Evolutionary conservation across 1,139 yeast genomes (phyloP).

Genomic region (Blastobotrys apis): DNA sequence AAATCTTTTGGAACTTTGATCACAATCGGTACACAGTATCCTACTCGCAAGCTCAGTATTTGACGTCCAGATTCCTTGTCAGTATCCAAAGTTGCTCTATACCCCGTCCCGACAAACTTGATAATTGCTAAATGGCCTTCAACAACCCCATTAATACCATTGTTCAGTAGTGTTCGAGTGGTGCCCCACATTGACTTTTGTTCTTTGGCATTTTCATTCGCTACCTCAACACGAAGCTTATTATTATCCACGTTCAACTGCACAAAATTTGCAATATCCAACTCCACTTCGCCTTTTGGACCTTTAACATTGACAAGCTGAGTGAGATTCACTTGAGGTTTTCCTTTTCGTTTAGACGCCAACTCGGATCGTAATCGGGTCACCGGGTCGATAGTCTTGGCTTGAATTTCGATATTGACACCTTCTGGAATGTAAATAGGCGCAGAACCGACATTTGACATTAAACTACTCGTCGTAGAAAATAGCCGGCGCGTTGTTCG

Average conservation of each 20-base stretch:
- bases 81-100: constrained; percentile 71
- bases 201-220: constrained; percentile 51
- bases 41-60: constrained; percentile 71
- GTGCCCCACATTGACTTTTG: constrained; percentile 98
- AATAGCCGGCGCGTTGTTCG: constrained; percentile 11
- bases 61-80: constrained; percentile 49
- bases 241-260: constrained; percentile 39
- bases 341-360: constrained; percentile 51
- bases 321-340: constrained; percentile 53
- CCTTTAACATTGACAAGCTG: constrained; percentile 67
- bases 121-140: constrained; percentile 90
- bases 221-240: constrained; percentile 51
- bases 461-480: constrained; percentile 6
- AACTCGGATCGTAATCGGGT: constrained; percentile 33
- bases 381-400: constrained; percentile 47
- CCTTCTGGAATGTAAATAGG: constrained; percentile 56
- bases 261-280: constrained; percentile 73
- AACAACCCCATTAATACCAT: constrained; percentile 78
- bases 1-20: constrained; percentile 68
- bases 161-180: constrained; percentile 69
- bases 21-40: constrained; percentile 71
- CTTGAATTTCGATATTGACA: constrained; percentile 40
- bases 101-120: constrained; percentile 95
- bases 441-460: constrained; percentile 50
- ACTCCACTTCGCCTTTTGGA: constrained; percentile 65